These are phyloP conservation scores for Pestalotiopsis sp. DNA, from an alignment of 2,329 filamentous ascomycete genomes.

Conservation along the genomic window DNA sequence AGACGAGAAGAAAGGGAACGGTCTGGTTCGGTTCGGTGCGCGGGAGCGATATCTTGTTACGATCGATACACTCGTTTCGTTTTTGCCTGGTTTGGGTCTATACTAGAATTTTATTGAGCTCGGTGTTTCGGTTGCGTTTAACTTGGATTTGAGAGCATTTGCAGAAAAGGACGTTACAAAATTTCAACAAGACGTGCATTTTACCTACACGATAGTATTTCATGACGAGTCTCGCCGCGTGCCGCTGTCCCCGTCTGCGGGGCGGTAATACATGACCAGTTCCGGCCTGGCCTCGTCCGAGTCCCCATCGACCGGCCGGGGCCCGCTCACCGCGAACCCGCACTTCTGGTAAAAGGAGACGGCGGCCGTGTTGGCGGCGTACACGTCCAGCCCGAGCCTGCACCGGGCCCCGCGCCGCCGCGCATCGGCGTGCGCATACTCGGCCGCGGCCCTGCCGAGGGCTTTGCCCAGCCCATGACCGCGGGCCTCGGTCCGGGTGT, in stretches of 20 bases:
- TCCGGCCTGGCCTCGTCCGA: slow-evolving; percentile 14
- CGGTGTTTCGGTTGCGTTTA: not conserved
- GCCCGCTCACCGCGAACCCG: slow-evolving; percentile 30
- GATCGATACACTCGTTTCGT: not conserved
- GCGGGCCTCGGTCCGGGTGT: slow-evolving; percentile 37
- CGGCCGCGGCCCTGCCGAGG: slow-evolving; percentile 31
- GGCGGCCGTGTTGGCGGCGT: slow-evolving; percentile 34
- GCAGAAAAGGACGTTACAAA: not conserved
- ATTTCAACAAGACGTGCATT: too few species aligned
- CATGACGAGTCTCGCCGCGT: too few species aligned
- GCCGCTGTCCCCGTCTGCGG: not conserved
- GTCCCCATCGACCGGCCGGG: slow-evolving; percentile 12
- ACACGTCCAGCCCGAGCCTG: slow-evolving; percentile 34
- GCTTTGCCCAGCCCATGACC: slow-evolving; percentile 36
- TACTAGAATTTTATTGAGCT: not conserved
- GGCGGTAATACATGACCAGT: slow-evolving; percentile 25
- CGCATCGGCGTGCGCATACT: slow-evolving; percentile 24
- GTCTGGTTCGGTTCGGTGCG: not conserved
- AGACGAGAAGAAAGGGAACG: not conserved
- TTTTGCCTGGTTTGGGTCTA: not conserved
- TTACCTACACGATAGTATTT: too few species aligned
- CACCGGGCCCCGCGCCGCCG: slow-evolving; percentile 25
- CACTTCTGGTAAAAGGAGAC: slow-evolving; percentile 36
- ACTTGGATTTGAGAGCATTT: not conserved
- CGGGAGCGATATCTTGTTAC: not conserved